phyloP scores from a whole-genome alignment of 805 yeast genomes.

The Candida namnaoensis region DNA sequence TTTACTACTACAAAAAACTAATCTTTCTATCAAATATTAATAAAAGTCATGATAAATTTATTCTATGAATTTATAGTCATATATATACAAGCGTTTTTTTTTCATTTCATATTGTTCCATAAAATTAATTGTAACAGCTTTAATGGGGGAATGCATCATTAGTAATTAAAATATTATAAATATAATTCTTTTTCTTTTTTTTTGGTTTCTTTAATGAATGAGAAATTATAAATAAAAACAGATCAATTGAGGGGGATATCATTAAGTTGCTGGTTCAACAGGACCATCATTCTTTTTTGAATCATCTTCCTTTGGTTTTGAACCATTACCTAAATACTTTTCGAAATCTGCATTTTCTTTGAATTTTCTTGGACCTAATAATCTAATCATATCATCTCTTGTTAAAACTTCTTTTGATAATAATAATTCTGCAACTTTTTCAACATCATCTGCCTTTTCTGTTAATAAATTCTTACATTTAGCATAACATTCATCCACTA shows the following conservation, averaged over 20 bases:
- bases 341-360: conserved; percentile 90
- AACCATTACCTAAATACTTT: conserved; percentile 46
- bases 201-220: background rate
- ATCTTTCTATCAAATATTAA: no score
- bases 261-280: background rate
- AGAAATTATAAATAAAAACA: no score
- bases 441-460: conserved; percentile 70
- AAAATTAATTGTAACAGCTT: no score
- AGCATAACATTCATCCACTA: conserved; percentile 67
- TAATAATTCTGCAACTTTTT: conserved; percentile 79
- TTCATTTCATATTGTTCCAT: no score
- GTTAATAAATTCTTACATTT: conserved; percentile 61
- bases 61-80: no score
- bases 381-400: conserved; percentile 85
- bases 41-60: no score
- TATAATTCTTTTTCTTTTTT: background rate
- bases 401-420: conserved; percentile 84
- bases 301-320: conserved; percentile 9
- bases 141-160: no score
- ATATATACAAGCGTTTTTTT: no score
- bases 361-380: conserved; percentile 89
- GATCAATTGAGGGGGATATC: no score
- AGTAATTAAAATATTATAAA: no score
- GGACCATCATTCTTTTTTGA: conserved; percentile 1
- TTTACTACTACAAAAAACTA: no score